Conservation (phyloP, 805 yeast genomes). For the Myxozyma sirexii region DNA sequence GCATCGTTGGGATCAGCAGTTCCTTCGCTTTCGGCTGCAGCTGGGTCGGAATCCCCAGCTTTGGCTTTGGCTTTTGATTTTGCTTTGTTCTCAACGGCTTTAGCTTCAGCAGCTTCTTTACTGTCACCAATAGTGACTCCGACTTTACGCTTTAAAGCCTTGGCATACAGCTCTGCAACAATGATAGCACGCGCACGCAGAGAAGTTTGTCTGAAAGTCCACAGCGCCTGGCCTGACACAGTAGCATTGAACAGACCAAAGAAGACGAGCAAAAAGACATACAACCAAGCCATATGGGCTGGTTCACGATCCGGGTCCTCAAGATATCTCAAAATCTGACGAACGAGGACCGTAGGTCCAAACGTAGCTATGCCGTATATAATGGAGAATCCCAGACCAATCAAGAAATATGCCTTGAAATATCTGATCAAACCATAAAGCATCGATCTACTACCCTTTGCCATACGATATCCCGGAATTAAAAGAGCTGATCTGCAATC, state of each 20-base stretch:
- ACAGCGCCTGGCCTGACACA: conserved; percentile 77
- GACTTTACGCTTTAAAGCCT: conserved; percentile 79
- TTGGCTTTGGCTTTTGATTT: conserved; percentile 27
- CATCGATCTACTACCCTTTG: conserved; percentile 21
- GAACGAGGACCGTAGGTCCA: conserved; percentile 77
- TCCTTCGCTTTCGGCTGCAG: conserved; percentile 28
- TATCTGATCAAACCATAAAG: conserved; percentile 22
- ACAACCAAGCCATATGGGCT: conserved; percentile 79
- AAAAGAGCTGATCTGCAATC: conserved; percentile 79
- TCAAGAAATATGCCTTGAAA: conserved; percentile 10
- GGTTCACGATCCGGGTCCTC: conserved; percentile 69
- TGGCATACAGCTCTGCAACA: conserved; percentile 88
- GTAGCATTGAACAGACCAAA: conserved; percentile 62
- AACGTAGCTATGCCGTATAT: conserved; percentile 53
- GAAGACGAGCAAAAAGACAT: conserved; percentile 71
- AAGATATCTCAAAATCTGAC: conserved; percentile 78
- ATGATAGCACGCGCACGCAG: conserved; percentile 85
- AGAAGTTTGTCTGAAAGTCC: conserved; percentile 88
- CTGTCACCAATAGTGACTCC: conserved; percentile 19
- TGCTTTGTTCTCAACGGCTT: conserved; percentile 22
- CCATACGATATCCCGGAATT: conserved; percentile 47
- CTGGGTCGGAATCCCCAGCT: background rate
- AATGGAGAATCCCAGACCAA: conserved; percentile 25
- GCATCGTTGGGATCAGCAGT: conserved; percentile 40
- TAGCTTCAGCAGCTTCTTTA: conserved; percentile 22